A percentile compares a stretch with the other conserved stretches of the same genome.
Evolutionary conservation across 2,329 filamentous ascomycete genomes (phyloP).

Genomic region (Pestalotiopsis sp.): DNA sequence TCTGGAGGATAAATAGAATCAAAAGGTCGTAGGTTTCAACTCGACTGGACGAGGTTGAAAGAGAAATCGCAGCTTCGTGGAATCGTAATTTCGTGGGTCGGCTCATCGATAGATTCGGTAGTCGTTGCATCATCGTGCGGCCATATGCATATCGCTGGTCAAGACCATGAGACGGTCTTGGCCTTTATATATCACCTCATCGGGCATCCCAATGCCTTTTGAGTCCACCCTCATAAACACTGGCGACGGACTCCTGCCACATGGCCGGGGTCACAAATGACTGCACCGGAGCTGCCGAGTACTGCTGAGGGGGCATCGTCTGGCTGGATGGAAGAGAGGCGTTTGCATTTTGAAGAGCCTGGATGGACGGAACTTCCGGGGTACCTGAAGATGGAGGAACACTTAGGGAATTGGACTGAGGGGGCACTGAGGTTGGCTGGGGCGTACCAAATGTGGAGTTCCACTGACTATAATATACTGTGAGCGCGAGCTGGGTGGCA

Average conservation of each 20-base stretch:
- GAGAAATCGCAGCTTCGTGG: neutral
- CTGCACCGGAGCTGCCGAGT: conserved; percentile 54
- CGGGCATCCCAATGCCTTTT: conserved; percentile 61
- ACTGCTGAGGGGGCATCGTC: conserved; percentile 52
- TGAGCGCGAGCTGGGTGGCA: neutral
- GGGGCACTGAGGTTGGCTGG: conserved; percentile 42
- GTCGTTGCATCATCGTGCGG: neutral
- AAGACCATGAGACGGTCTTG: neutral
- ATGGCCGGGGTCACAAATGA: conserved; percentile 70
- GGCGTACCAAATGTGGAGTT: conserved; percentile 86
- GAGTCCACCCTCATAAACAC: conserved; percentile 66
- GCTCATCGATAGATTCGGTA: neutral
- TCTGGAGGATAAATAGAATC: too few species aligned
- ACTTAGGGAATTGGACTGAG: conserved; percentile 55
- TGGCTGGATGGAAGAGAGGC: conserved; percentile 47
- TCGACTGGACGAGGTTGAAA: neutral
- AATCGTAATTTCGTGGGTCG: conserved; percentile 5
- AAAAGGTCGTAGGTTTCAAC: neutral
- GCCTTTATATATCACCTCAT: neutral
- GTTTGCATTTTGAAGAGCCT: conserved; percentile 53
- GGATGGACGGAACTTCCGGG: conserved; percentile 55
- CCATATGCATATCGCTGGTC: neutral
- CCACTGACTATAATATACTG: conserved; percentile 73
- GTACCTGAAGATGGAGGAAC: conserved; percentile 54
- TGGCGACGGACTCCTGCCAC: conserved; percentile 74